These are phyloP conservation scores for Coniochaeta prunicola DNA, from an alignment of 2,329 filamentous ascomycete species.

Conservation along the genomic window DNA sequence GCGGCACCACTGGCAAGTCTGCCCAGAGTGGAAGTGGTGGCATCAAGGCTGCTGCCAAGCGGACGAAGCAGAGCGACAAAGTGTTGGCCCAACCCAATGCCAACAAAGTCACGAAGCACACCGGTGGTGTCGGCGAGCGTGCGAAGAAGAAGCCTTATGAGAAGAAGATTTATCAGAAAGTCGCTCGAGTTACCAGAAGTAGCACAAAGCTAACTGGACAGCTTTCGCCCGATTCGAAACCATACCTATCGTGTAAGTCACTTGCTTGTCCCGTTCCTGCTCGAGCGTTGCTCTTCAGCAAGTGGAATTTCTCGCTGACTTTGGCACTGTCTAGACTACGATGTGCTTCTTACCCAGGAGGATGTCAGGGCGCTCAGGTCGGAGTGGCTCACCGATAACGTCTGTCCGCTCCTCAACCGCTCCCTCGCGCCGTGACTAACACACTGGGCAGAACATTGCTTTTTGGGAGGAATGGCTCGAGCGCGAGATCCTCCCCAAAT, in stretches of 20 bases:
- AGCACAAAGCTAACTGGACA: conserved; percentile 1
- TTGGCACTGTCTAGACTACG: conserved; percentile 29
- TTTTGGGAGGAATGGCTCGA: conserved; percentile 99
- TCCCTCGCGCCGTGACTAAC: conserved; percentile 15
- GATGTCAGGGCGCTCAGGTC: conserved; percentile 82
- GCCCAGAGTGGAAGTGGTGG: neutral
- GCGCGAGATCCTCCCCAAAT: conserved; percentile 73
- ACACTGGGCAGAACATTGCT: conserved; percentile 79
- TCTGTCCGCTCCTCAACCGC: conserved; percentile 32
- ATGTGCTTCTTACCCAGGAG: conserved; percentile 61
- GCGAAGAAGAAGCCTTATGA: neutral
- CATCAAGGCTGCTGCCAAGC: conserved; percentile 1
- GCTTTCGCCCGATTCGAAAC: neutral
- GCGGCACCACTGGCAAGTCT: neutral
- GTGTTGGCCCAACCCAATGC: neutral
- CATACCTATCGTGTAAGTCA: conserved; percentile 1
- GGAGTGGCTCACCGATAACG: conserved; percentile 97
- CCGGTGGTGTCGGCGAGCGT: neutral
- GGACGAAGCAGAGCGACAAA: neutral
- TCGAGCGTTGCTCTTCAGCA: neutral
- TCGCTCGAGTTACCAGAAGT: neutral
- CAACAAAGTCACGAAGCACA: conserved; percentile 1
- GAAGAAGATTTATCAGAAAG: neutral
- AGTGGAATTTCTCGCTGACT: no score
- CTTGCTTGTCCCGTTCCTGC: conserved; percentile 8